Evolutionary conservation across 495 filamentous ascomycete genomes (phyloP), one percentile per base, ranked within the genome.

Genomic region (Lophiotrema nucula): DNA sequence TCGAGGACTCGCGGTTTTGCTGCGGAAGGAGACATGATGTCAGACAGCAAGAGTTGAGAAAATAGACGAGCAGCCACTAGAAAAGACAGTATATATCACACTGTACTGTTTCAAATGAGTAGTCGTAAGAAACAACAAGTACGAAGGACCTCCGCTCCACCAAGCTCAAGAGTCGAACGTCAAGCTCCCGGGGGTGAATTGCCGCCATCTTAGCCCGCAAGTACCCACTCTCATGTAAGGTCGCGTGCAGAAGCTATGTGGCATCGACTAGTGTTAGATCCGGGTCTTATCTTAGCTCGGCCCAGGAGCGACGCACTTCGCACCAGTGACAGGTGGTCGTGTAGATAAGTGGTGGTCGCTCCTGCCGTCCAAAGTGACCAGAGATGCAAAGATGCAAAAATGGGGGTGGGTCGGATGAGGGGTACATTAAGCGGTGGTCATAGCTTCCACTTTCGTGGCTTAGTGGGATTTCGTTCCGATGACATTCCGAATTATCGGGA

Each of bases 201-300:
- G 45, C 44, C 44, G 54, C 37, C 54, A 57, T 57, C 15, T 19
- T 42, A 48, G 44, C 44, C 54, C 54, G 54, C 15, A 23, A 8
- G 26, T 57, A 49, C 45, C 54, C 54, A 49, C 33, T n/a, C n/a
- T 15, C 15, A 35, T 35, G 31, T 15, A 8, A 35, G 31, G 15
- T 35, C 31, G 31, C 31, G 31, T 35, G 31, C 31, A 35, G 8
- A 35, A 35, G 31, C 31, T 15, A 15, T n/a, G n/a, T n/a, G n/a
- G n/a, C n/a, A n/a, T n/a, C n/a, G n/a, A n/a, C n/a, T n/a, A n/a
- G n/a, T n/a, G n/a, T n/a, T n/a, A n/a, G n/a, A n/a, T n/a, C n/a
- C n/a, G n/a, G n/a, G n/a, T n/a, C n/a, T n/a, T n/a, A n/a, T n/a
- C n/a, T n/a, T n/a, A n/a, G n/a, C n/a, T n/a, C n/a, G n/a, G n/a